Evolutionary conservation across 1,139 yeast species (phyloP), one percentile per base, ranked within the genome.

Genomic region (Yamadazyma dendronema): DNA sequence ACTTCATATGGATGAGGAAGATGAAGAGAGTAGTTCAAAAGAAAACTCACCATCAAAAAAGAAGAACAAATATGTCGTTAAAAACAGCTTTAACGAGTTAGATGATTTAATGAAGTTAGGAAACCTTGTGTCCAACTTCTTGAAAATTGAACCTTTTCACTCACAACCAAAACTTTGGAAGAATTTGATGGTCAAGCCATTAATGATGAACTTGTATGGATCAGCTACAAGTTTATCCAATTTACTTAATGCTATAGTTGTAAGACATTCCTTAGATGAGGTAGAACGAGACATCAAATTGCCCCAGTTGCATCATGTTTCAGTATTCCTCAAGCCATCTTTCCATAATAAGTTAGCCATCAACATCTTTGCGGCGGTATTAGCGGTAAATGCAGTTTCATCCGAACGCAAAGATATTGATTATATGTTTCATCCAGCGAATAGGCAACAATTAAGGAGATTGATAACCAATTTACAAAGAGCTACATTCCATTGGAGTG

Each of bases 401-500:
- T 81, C 88, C 0, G 87, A 81, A 50, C 57, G 88, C 33, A 72
- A 67, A 11, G 90, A 77, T 46, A 65, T 72, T 26, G 89, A 83
- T 55, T 83, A 79, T 54, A 79, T 83, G 85, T 81, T 82, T 50
- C 82, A 81, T 58, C 74, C 80, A 0, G 56, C 72, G 0, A 81
- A 81, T 47, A 64, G 77, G 31, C 60, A 55, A 26, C 81, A 80
- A 43, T 56, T 82, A 32, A 61, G 82, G 43, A 57, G 81, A 34
- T 65, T 82, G 47, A 71, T 82, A 8, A 70, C 76, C 2, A 82
- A 83, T 49, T 54, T 82, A 31, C 85, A 79, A 52, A 65, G 82
- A 40, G 80, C 85, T 1, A 79, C 89, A 0, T 81, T 82, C 50
- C 80, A 79, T 49, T 83, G 89, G 89, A 79, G 87, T 2, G 88